A percentile compares a stretch with the other conserved stretches of the same genome.
These are phyloP conservation scores for Hirsutella thompsonii DNA, from an alignment of 2,329 filamentous ascomycete genomes.

Conservation along the genomic window DNA sequence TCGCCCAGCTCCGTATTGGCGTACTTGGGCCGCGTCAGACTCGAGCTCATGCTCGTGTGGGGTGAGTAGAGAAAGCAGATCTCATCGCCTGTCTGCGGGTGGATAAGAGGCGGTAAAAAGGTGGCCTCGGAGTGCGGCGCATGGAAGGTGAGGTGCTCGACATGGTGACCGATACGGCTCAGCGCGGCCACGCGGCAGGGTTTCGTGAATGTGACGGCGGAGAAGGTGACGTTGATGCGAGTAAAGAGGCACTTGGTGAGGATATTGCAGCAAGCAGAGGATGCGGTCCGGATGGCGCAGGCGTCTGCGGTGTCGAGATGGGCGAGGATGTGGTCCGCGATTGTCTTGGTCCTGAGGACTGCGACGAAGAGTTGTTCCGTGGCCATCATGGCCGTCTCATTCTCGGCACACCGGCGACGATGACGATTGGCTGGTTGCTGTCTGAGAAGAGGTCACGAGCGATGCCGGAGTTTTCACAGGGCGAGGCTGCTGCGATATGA, in stretches of 20 bases:
- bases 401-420: no score
- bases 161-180: slow-evolving; percentile 62
- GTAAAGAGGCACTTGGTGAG: slow-evolving; percentile 58
- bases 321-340: slow-evolving; percentile 37
- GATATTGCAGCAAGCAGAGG: slow-evolving; percentile 57
- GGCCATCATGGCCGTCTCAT: slow-evolving; percentile 35
- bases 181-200: slow-evolving; percentile 61
- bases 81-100: slow-evolving; percentile 64
- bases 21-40: slow-evolving; percentile 59
- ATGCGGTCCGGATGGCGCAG: slow-evolving; percentile 51
- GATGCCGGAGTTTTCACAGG: no score
- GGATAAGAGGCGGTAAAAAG: slow-evolving; percentile 72
- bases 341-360: slow-evolving; percentile 38
- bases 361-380: slow-evolving; percentile 34
- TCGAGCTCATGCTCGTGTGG: slow-evolving; percentile 51
- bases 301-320: slow-evolving; percentile 36
- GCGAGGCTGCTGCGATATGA: no score
- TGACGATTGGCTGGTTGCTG: no score
- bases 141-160: slow-evolving; percentile 66
- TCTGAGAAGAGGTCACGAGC: no score
- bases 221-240: slow-evolving; percentile 57
- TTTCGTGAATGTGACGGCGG: slow-evolving; percentile 62
- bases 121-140: slow-evolving; percentile 67
- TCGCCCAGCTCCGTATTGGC: slow-evolving; percentile 68
- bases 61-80: slow-evolving; percentile 73